Evolutionary conservation across 1,284 basidiomycete species (phyloP), one percentile per base, ranked within the genome.

Genomic region (Fomitopsis schrenkii): DNA sequence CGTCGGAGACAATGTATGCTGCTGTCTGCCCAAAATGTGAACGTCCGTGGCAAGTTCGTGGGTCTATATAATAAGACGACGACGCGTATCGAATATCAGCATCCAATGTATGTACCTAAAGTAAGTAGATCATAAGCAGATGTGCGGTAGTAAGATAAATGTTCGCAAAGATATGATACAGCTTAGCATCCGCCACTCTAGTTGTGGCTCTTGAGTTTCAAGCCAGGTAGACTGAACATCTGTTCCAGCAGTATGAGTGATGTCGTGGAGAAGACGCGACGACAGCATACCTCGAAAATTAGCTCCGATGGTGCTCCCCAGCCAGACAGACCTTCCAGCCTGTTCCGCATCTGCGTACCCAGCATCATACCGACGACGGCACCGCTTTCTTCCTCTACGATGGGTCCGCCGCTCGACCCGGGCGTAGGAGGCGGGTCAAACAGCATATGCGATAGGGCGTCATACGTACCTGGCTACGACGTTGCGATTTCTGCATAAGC

Each of bases 331-430:
- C 86, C 87, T 58, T 84, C 82, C 5, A 87, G 72, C 14, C 79
- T 71, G 65, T 76, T 84, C 62, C 85, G 81, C 80, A 85, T 83
- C 68, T 83, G 79, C 42, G 82, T 81, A 3, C 88, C 88, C 5
- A 88, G 75, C 62, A 88, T 80, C n/a, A 91, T 76, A 0, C 88
- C 90, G 2, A 91, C 80, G 1, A 91, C 88, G 1, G 86, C 82
- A 2, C 88, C 88, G 41, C 76, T 83, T 66, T 84, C 79, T 59
- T 82, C 79, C 61, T 88, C 85, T 3, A 91, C 78, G 59, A 91
- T 84, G 0, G 89, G 88, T 0, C 88, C 88, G 8, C 90, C 90
- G 55, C 86, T 88, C 22, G 87, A 88, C 10, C 90, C 89, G 1
- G 83, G 80, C 0, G 85, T 84, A 9, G 89, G 89, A 6, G 84